Evolutionary conservation across 306 rosid species (phyloP), one percentile per base, ranked within the genome.

Genomic region (Cucurbita ficifolia): DNA sequence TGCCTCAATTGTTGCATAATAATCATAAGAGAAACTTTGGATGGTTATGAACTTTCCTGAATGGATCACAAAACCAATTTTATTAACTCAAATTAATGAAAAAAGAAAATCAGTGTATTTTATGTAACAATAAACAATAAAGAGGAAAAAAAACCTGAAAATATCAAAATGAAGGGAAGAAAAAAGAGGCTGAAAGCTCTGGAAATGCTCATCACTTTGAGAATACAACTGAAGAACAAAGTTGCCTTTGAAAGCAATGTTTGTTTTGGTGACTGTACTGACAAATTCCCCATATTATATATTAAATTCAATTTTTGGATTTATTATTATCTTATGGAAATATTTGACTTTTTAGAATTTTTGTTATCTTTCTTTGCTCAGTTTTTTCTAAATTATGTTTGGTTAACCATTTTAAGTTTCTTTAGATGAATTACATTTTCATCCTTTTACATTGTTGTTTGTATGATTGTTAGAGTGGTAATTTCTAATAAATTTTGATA

Each of bases 1-100:
- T 87, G 78, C 98, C 91, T 90, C 62, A 22, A 82, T 79, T 54
- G 87, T 83, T 22, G 90, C 87, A 46, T 81, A 85, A 80, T 88
- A 84, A 78, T 89, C 84, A 81, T 88, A 92, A 46, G 82, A 29
- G 42, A 76, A 22, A 70, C 87, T 85, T 76, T 74, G 60, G 58
- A 82, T 45, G 33, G n/a, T 42, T 4, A 42, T 83, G 6, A 54
- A 76, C 48, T 77, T 56, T 50, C 84, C 97, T 92, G 92, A 80
- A 83, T 78, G 35, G 21, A 2, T 42, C 2, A 40, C 7, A 40
- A 63, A 12, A 40, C 16, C 35, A 39, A 51, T 46, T 77, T 49
- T 57, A 39, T 24, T 57, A 57, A 24, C 39, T 57, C 39, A 24
- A 57, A 5, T 22, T 9, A 16, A 35, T 35, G 4, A 57, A 2